Evolutionary conservation across 805 yeast genomes (phyloP).

Genomic region (Cyberlindnera euphorbiiphila): DNA sequence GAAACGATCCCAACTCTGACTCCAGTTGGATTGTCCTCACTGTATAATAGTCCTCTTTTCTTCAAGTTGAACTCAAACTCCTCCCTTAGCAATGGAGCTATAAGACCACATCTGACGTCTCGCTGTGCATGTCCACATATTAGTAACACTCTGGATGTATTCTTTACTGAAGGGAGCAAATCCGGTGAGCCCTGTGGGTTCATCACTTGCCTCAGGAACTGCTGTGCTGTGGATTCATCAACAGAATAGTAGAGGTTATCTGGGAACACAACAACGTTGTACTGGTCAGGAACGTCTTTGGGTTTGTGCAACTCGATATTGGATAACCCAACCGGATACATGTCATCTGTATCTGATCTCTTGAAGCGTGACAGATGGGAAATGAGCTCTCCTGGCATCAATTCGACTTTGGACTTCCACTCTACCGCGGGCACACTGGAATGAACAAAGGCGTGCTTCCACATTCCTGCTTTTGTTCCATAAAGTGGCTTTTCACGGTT

Average conservation of each 20-base stretch:
- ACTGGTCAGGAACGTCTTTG: neutral
- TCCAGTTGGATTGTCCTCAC: constrained; percentile 24
- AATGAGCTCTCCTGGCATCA: constrained; percentile 41
- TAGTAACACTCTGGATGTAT: constrained; percentile 33
- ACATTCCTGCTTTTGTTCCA: constrained; percentile 46
- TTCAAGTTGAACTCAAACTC: constrained; percentile 47
- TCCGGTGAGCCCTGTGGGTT: constrained; percentile 31
- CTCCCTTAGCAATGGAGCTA: constrained; percentile 53
- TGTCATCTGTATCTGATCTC: constrained; percentile 34
- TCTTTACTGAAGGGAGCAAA: constrained; percentile 23
- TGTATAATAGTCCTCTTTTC: constrained; percentile 30
- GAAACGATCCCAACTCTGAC: constrained; percentile 54
- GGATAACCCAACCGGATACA: constrained; percentile 49
- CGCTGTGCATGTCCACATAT: constrained; percentile 66
- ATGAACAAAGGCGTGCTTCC: constrained; percentile 54
- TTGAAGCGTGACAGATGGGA: constrained; percentile 36
- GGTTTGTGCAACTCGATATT: constrained; percentile 35
- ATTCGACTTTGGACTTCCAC: constrained; percentile 46
- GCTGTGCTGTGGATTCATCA: constrained; percentile 16
- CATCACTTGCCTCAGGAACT: constrained; percentile 41
- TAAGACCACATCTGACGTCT: constrained; percentile 62
- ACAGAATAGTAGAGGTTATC: constrained; percentile 39
- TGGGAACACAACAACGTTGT: constrained; percentile 47
- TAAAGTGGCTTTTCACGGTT: constrained; percentile 37
- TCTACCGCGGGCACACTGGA: constrained; percentile 37